phyloP scores from a whole-genome alignment of 768 basidiomycete species.

The Porpolomopsis calyptriformis region DNA sequence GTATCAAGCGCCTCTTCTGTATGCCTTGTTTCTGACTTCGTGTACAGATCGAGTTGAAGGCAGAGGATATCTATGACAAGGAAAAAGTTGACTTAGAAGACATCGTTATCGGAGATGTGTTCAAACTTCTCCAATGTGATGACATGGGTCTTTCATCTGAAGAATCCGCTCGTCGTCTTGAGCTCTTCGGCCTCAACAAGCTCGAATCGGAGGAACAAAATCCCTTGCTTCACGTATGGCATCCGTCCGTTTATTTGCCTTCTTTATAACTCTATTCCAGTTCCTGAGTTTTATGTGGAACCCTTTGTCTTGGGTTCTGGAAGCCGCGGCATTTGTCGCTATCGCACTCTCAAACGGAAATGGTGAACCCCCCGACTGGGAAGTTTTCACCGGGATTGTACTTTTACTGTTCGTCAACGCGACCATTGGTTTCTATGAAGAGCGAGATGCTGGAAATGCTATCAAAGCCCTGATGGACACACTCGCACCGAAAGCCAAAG shows the following conservation, averaged over 20 bases:
- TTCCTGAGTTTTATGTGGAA: conserved; percentile 99
- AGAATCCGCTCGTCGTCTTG: conserved; percentile 76
- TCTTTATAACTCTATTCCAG: conserved; percentile 24
- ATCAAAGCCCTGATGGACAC: conserved; percentile 99
- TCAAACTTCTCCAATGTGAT: conserved; percentile 87
- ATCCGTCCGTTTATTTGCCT: conserved; percentile 5
- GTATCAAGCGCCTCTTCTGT: conserved; percentile 14
- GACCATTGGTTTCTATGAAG: conserved; percentile 96
- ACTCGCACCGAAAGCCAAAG: conserved; percentile 93
- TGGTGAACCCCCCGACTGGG: conserved; percentile 81
- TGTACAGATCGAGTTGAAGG: conserved; percentile 74
- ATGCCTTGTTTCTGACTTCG: neutral
- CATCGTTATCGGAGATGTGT: conserved; percentile 92
- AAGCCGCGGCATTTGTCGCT: conserved; percentile 87
- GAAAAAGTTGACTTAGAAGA: conserved; percentile 99
- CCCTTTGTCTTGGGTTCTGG: conserved; percentile 99
- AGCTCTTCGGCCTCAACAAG: conserved; percentile 94
- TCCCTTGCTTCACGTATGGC: conserved; percentile 68
- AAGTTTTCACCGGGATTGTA: conserved; percentile 95
- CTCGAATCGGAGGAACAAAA: conserved; percentile 88
- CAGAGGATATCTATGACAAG: conserved; percentile 93
- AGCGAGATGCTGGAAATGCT: conserved; percentile 93
- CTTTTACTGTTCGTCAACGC: conserved; percentile 90
- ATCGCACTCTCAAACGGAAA: conserved; percentile 95
- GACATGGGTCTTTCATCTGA: conserved; percentile 65